Evolutionary conservation across 352 stramenopile species (phyloP).

Genomic region (Phytopythium oedochilum): DNA sequence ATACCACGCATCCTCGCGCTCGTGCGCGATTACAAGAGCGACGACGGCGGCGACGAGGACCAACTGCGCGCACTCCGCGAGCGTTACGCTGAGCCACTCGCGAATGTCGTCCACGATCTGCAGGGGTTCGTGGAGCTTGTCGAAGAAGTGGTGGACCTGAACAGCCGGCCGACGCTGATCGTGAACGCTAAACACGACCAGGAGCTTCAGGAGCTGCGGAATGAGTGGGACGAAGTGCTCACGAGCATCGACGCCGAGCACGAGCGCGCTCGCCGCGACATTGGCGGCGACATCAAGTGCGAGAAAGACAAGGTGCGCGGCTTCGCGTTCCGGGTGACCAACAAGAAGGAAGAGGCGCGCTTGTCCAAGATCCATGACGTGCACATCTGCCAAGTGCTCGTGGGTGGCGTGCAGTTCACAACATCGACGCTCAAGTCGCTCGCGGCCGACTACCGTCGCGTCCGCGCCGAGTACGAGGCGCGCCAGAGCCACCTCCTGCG

Average conservation of each 20-base stretch:
- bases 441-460: constrained; percentile 76
- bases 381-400: constrained; percentile 93
- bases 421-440: constrained; percentile 89
- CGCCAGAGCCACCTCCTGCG: constrained; percentile 88
- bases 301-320: constrained; percentile 90
- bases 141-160: constrained; percentile 81
- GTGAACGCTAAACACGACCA: constrained; percentile 83
- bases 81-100: constrained; percentile 41
- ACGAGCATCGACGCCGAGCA: constrained; percentile 83
- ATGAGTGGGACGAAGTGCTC: constrained; percentile 71
- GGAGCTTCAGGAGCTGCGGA: constrained; percentile 68
- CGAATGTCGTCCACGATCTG: constrained; percentile 63
- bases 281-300: constrained; percentile 86
- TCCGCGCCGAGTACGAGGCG: constrained; percentile 90
- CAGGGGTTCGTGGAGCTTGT: constrained; percentile 65
- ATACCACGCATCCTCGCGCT: constrained; percentile 63
- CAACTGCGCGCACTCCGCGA: constrained; percentile 25
- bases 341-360: constrained; percentile 91
- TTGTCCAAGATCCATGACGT: constrained; percentile 87
- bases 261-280: constrained; percentile 44
- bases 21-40: constrained; percentile 28
- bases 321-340: constrained; percentile 92
- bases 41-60: neutral
- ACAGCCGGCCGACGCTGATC: constrained; percentile 71
- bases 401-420: constrained; percentile 98